These are phyloP conservation scores for Quercus phellos DNA, from an alignment of 331 rosid genomes.

Conservation along the genomic window DNA sequence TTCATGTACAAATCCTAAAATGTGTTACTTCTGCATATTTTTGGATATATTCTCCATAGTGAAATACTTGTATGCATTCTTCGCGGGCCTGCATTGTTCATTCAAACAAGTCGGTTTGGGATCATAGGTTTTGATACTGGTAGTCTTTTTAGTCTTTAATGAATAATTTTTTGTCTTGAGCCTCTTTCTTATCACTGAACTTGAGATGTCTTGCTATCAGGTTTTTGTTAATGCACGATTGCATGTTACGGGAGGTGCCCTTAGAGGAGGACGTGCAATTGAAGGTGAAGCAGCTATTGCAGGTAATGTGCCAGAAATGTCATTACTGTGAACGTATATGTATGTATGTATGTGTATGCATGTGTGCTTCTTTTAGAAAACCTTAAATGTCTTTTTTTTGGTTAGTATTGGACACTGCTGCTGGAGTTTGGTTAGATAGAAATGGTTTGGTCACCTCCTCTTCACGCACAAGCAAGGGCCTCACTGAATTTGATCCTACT, in stretches of 20 bases:
- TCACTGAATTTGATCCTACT: constrained; percentile 60
- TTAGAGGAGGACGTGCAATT: constrained; percentile 87
- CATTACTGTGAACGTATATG: constrained; percentile 1
- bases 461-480: constrained; percentile 70
- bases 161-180: constrained; percentile 10
- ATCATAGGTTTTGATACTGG: not conserved
- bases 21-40: not conserved
- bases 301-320: constrained; percentile 42
- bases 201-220: constrained; percentile 38
- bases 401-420: constrained; percentile 97
- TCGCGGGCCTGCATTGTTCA: not conserved
- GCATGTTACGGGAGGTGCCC: constrained; percentile 96
- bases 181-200: constrained; percentile 14
- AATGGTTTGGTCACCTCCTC: constrained; percentile 88
- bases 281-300: constrained; percentile 95
- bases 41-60: not conserved
- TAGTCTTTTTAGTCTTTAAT: not conserved
- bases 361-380: not conserved
- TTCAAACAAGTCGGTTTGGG: not conserved
- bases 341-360: not conserved
- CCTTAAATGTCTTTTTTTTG: constrained; percentile 13
- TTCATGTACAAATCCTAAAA: not conserved
- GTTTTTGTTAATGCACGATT: constrained; percentile 97
- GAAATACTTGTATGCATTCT: not conserved
- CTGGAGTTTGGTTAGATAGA: constrained; percentile 98